Evolutionary conservation across 176 grass and related monocot genomes (phyloP), one percentile per base, ranked within the genome.

Genomic region (Phoenix roebelenii): DNA sequence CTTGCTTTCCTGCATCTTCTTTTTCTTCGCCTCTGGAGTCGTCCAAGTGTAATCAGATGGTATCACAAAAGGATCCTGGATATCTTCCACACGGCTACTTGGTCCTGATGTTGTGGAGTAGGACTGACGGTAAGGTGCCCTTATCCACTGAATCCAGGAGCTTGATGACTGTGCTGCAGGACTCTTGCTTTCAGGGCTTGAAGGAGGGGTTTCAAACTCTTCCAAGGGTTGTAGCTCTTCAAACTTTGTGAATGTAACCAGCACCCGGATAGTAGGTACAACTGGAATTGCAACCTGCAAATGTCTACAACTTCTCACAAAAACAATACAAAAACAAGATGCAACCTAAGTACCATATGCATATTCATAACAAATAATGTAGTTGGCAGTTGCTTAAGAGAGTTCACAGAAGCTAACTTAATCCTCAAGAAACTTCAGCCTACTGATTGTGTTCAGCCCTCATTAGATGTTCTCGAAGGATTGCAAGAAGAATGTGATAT

Each of bases 181-280:
- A 52, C 66, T 84, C 77, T 82, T 84, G 74, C 60, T 82, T 28
- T 62, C 79, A 24, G 83, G 83, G 72, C 86, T 90, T 19, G 83
- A 84, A 61, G 83, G 91, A 59, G 86, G 91, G 17, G 91, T 90
- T 18, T 61, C 84, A 17, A 87, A 90, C 62, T 90, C 91, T 66
- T 96, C 86, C 50, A 77, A 39, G 20, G 86, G 91, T 59, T 82
- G 86, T 51, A 96, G 55, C 53, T 96, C 91, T 76, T 90, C 91
- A 61, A 90, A 96, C 68, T 96, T 96, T 61, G 91, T 96, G 77
- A 96, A 96, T 74, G 91, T 96, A 58, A 90, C 91, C 60, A 96
- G 74, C 23, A 96, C 91, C 53, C 87, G 74, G 69, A 96, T 96
- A 9, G 86, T 90, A 28, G 91, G 86, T 57, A 96, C 86, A 58